phyloP scores from a whole-genome alignment of 345 rosid genomes.

The Citrus maxima region DNA sequence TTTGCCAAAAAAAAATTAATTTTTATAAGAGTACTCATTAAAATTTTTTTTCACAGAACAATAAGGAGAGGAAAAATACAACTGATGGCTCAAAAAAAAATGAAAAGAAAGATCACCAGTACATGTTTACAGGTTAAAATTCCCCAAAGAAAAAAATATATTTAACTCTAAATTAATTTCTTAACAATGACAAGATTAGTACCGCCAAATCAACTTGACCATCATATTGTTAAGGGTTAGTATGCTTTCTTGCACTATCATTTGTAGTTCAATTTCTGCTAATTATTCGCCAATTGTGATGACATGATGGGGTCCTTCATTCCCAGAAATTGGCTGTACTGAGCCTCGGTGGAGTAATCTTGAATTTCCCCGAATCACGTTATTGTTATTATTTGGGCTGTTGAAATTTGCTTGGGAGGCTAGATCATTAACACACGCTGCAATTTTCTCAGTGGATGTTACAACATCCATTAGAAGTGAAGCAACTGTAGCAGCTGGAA shows the following conservation, averaged over 20 bases:
- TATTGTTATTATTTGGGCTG: background rate
- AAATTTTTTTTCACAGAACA: background rate
- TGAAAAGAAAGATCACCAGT: background rate
- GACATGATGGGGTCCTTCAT: background rate
- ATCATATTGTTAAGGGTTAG: background rate
- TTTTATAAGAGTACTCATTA: background rate
- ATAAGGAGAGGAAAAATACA: background rate
- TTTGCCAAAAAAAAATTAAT: background rate
- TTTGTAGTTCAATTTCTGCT: background rate
- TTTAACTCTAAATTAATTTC: background rate
- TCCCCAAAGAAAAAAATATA: too few species aligned
- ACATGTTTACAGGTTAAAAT: background rate
- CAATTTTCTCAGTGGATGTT: constrained; percentile 26
- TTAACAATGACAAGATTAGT: background rate
- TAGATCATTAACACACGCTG: constrained; percentile 26
- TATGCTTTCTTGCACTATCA: background rate
- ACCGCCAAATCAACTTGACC: background rate
- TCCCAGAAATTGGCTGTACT: background rate
- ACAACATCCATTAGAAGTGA: constrained; percentile 31
- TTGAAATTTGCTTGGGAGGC: constrained; percentile 25
- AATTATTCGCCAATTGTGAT: background rate
- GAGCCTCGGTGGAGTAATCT: background rate
- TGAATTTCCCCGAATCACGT: background rate
- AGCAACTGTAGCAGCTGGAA: constrained; percentile 23
- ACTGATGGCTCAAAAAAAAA: background rate